Evolutionary conservation across 1,284 basidiomycete species (phyloP).

Genomic region (Tremellales sp.): DNA sequence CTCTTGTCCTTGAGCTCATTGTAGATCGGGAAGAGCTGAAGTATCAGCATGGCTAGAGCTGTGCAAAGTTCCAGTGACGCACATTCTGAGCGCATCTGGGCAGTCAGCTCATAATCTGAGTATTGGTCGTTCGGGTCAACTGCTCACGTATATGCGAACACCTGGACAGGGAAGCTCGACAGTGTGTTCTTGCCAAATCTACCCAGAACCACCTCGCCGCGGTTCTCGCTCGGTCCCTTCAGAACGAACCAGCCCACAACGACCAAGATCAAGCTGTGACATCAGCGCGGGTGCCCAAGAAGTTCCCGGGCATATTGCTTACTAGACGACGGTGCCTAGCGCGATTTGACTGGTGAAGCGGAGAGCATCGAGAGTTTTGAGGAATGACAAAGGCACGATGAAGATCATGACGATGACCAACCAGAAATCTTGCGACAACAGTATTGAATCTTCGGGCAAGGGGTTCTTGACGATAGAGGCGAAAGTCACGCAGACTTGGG

Average conservation of each 20-base stretch:
- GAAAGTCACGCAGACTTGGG: conserved; percentile 82
- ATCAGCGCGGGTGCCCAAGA: neutral
- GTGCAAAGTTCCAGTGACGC: conserved; percentile 33
- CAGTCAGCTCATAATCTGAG: conserved; percentile 1
- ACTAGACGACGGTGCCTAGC: conserved; percentile 53
- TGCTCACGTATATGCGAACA: conserved; percentile 79
- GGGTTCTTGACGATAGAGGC: conserved; percentile 62
- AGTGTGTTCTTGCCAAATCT: conserved; percentile 41
- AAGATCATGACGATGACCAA: conserved; percentile 75
- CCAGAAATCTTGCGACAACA: conserved; percentile 77
- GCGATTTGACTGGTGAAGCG: conserved; percentile 51
- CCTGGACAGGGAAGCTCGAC: conserved; percentile 86
- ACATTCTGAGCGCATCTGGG: conserved; percentile 72
- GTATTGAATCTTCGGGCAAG: conserved; percentile 56
- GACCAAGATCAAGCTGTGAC: conserved; percentile 62
- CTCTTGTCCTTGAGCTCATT: conserved; percentile 83
- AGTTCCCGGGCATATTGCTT: conserved; percentile 51
- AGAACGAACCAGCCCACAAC: conserved; percentile 48
- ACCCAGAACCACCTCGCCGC: conserved; percentile 39
- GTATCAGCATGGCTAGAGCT: neutral
- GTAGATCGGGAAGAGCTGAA: conserved; percentile 62
- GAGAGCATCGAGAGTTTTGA: conserved; percentile 68
- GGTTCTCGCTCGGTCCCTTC: conserved; percentile 37
- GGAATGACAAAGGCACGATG: conserved; percentile 81
- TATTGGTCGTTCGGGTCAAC: neutral